Percentiles rank a stretch among this genome's conserved stretches.
phyloP scores from a whole-genome alignment of 108 stramenopile genomes.

The Nitzschia sp. region DNA sequence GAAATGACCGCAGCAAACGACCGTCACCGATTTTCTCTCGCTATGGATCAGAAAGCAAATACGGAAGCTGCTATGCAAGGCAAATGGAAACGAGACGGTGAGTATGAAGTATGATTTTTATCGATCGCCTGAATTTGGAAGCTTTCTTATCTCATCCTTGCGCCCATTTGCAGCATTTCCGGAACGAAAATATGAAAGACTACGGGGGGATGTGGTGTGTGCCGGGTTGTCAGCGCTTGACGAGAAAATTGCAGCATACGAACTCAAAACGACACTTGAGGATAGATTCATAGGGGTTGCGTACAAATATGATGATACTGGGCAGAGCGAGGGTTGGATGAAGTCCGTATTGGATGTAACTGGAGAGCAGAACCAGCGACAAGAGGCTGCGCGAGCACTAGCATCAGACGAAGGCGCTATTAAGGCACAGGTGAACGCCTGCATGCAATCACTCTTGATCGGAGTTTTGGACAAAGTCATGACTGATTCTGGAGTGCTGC shows the following conservation, averaged over 20 bases:
- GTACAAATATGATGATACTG: constrained; percentile 81
- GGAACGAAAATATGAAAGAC: constrained; percentile 71
- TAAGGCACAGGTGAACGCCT: constrained; percentile 74
- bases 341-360: constrained; percentile 69
- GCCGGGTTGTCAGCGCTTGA: constrained; percentile 80
- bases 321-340: constrained; percentile 90
- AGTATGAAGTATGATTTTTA: neutral
- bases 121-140: neutral
- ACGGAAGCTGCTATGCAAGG: constrained; percentile 77
- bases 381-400: constrained; percentile 63
- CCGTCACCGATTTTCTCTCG: constrained; percentile 45
- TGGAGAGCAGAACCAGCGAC: constrained; percentile 27
- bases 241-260: constrained; percentile 74
- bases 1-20: constrained; percentile 70
- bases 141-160: neutral
- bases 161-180: constrained; percentile 68
- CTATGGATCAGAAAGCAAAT: constrained; percentile 51
- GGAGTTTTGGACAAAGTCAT: constrained; percentile 82
- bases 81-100: constrained; percentile 43
- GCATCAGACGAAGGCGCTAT: constrained; percentile 81
- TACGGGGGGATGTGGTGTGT: constrained; percentile 69
- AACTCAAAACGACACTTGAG: constrained; percentile 64
- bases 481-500: constrained; percentile 77
- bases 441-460: constrained; percentile 70
- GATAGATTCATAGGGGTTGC: constrained; percentile 82